Evolutionary conservation across 768 basidiomycete genomes (phyloP).

Genomic region (Chalciporus chontae): DNA sequence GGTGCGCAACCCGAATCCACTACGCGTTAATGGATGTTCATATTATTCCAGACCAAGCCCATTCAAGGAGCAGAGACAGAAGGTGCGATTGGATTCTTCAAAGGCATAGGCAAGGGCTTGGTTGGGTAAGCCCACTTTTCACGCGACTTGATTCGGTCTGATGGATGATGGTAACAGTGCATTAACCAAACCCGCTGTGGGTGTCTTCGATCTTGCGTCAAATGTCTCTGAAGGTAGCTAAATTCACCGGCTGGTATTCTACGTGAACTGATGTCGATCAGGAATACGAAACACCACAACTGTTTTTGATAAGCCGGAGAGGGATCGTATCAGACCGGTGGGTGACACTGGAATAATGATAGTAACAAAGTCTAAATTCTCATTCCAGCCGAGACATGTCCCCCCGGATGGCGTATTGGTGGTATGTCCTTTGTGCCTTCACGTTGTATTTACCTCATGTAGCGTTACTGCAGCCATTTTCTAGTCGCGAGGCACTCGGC

Average conservation of each 20-base stretch:
- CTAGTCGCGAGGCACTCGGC: conserved; percentile 84
- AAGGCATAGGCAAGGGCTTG: conserved; percentile 93
- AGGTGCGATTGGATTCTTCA: conserved; percentile 96
- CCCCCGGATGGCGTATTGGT: conserved; percentile 84
- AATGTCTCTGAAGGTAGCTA: conserved; percentile 83
- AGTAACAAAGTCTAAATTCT: background rate
- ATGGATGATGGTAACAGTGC: conserved; percentile 44
- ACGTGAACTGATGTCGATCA: conserved; percentile 28
- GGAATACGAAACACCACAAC: conserved; percentile 98
- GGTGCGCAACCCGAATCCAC: conserved; percentile 40
- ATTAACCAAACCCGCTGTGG: conserved; percentile 95
- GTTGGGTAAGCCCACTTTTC: conserved; percentile 61
- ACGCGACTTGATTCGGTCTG: background rate
- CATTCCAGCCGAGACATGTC: conserved; percentile 73
- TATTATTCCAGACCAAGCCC: conserved; percentile 74
- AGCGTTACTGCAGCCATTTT: conserved; percentile 63
- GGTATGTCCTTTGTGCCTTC: conserved; percentile 49
- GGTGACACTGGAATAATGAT: conserved; percentile 23
- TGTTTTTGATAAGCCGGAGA: conserved; percentile 88
- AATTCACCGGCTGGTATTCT: background rate
- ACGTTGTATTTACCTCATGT: background rate
- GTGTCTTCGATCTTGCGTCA: conserved; percentile 93
- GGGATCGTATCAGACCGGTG: conserved; percentile 82
- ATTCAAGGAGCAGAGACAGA: conserved; percentile 94
- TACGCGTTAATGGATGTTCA: conserved; percentile 1